Conservation (phyloP, 306 rosid species). For the Carpinus viminea region DNA sequence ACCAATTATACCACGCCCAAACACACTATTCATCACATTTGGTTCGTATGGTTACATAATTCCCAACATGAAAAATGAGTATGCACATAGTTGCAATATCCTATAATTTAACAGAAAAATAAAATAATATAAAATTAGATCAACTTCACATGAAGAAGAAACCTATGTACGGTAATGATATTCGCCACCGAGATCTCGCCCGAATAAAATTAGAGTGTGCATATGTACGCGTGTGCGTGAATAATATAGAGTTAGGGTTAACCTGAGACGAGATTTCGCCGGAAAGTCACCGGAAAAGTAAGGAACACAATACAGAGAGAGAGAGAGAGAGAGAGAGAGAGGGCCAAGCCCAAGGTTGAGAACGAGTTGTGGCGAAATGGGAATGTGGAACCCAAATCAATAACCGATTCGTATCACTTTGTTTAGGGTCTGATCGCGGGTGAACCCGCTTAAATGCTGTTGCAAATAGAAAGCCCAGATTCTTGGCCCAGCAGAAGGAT, state of each 20-base stretch:
- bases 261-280: not conserved
- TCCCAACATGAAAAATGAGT: constrained; percentile 10
- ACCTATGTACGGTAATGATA: not conserved
- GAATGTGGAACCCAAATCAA: not conserved
- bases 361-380: not conserved
- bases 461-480: not conserved
- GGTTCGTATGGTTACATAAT: not conserved
- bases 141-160: not conserved
- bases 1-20: not conserved
- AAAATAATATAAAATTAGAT: not conserved
- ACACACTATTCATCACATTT: not conserved
- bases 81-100: not conserved
- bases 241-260: not conserved
- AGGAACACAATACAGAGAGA: not conserved
- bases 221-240: not conserved
- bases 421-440: not conserved
- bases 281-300: constrained; percentile 12
- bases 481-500: not conserved
- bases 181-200: not conserved
- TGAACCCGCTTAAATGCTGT: not conserved
- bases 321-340: constrained; percentile 5
- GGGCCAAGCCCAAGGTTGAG: constrained; percentile 8
- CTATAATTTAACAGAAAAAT: not conserved
- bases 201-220: not conserved
- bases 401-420: not conserved